Evolutionary conservation across 306 rosid species (phyloP), one percentile per base, ranked within the genome.

Genomic region (Dryas alaskensis): DNA sequence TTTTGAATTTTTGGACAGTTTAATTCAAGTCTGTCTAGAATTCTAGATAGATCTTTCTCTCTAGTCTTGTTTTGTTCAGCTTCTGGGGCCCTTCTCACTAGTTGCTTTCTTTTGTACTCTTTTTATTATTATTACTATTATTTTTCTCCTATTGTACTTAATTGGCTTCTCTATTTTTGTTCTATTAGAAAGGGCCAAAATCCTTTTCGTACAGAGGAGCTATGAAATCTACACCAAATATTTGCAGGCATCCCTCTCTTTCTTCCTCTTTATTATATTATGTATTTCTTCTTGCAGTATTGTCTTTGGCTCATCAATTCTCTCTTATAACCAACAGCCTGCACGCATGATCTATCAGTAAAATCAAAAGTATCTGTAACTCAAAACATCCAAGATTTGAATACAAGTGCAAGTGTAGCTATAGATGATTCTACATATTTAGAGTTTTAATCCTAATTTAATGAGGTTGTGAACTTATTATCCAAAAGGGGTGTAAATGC

Each of bases 101-200:
- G 77, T 64, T 64, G 72, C 76, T 77, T 11, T 77, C 81, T 27
- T 11, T 11, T 76, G 70, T 60, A 60, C 80, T 75, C 45, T 73
- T 27, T 37, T 27, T 31, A 65, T 73, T 27, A 40, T 3, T 9
- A 48, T 48, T 13, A 48, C 3, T 6, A 14, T 13, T 5, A 60
- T 60, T 60, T 7, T 11, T 9, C 10, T 27, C 4, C 48, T 60
- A 60, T 14, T 65, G 22, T 70, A 22, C 6, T 37, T 3, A 49
- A 48, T 49, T 49, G 60, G 31, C 0, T 13, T 70, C 31, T 19
- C 3, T 31, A 31, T 31, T 8, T 42, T 67, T 49, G 7, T 49
- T n/a, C 9, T 9, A 40, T 10, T n/a, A 17, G 52, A 17, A 44
- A 17, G 8, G 4, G 9, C 69, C 52, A 44, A 17, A 65, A 17